Base-by-base conservation (phyloP, 1,284 basidiomycete species). In the Papiliotrema terrestris region DNA sequence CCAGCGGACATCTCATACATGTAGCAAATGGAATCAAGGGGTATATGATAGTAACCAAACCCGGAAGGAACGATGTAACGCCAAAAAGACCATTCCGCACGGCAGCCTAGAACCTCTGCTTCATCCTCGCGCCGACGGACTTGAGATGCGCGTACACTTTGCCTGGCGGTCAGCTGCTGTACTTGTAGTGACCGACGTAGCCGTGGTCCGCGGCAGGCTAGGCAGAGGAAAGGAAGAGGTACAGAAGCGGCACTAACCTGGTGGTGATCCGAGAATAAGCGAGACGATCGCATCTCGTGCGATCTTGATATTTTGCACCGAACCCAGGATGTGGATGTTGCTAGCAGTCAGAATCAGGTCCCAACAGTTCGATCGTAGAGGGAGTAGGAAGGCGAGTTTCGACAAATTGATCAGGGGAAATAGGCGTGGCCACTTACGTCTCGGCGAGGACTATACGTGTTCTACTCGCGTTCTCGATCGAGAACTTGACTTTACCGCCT, bases 401-500 rank as follows among this genome's bases (percentile, higher is more conserved):
- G n/a, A n/a, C n/a, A n/a, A n/a, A n/a, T n/a, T n/a, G n/a, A n/a
- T n/a, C n/a, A n/a, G n/a, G n/a, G n/a, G n/a, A n/a, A n/a, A n/a
- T n/a, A n/a, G n/a, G n/a, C n/a, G n/a, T 8, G n/a, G 41, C n/a
- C 9, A 82, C 89, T 59, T 70, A 93, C 88, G 92, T 95, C 74
- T 98, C 95, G 22, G 95, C 95, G 41, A 98, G 84, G 35, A 98
- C 91, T 55, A 98, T 93, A 37, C 95, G 87, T 22, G 95, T 98
- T 56, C 95, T 83, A 67, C 88, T 94, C 1, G 93, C 85, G 69
- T 98, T 98, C 79, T 98, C 95, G 55, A 98, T 98, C 0, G 95
- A 95, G 76, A 97, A 98, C 72, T 97, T 92, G 2, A 95, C 98
- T 78, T 96, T 94, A 47, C 95, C 95, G 62, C 97, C 92, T 74